A percentile compares a stretch with the other conserved stretches of the same genome.
Evolutionary conservation across 257 asterid genomes (phyloP).

Genomic region (Ilex aquifolium): DNA sequence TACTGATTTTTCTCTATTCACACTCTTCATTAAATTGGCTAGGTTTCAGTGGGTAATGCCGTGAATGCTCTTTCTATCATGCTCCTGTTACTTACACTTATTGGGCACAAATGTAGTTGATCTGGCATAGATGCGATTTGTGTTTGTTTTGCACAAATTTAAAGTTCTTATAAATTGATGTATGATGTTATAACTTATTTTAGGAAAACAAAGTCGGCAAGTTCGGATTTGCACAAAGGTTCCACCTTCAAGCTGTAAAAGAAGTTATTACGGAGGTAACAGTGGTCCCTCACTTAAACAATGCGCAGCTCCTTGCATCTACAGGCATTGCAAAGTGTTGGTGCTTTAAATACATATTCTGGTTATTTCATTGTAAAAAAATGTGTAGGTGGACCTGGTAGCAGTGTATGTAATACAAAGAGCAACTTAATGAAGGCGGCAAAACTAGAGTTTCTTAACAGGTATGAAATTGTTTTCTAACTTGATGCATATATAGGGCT

Average conservation of each 20-base stretch:
- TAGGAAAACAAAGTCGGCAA: conserved; percentile 78
- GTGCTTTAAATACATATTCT: no score
- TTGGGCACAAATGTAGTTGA: no score
- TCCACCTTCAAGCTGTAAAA: conserved; percentile 79
- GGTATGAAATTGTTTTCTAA: conserved; percentile 26
- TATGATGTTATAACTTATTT: conserved; percentile 6
- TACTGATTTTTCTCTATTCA: no score
- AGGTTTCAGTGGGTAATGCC: no score
- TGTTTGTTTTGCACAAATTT: conserved; percentile 1
- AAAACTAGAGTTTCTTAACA: conserved; percentile 66
- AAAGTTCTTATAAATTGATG: conserved; percentile 12
- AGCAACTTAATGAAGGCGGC: conserved; percentile 87
- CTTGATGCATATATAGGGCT: no score
- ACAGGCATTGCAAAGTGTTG: no score
- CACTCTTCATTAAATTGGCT: background rate
- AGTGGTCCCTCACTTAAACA: background rate
- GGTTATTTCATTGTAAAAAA: conserved; percentile 3
- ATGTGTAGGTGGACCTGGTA: conserved; percentile 33
- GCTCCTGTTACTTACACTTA: no score
- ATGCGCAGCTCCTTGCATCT: no score
- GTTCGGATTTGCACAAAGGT: conserved; percentile 67
- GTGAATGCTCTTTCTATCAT: no score
- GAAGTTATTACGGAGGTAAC: conserved; percentile 73
- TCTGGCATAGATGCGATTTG: background rate
- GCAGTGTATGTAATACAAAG: conserved; percentile 59